A percentile compares a stretch with the other conserved stretches of the same genome.
These are phyloP conservation scores for sorghum (Sorghum bicolor) DNA, from an alignment of 176 grass and related monocot genomes.

Conservation along the genomic window DNA sequence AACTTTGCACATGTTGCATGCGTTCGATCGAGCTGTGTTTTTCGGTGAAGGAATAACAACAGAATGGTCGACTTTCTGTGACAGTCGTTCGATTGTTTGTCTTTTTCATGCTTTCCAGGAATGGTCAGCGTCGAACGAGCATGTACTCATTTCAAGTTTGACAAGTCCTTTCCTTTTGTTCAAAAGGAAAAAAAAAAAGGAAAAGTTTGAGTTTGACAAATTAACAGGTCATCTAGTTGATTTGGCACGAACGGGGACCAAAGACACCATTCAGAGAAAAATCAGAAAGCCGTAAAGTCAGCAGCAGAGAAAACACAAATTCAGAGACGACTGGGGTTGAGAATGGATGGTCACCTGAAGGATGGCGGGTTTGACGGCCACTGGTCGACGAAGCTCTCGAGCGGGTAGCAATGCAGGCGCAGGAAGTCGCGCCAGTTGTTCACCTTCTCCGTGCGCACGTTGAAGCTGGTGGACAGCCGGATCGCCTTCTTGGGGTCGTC, in stretches of 20 bases:
- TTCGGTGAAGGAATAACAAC: not conserved
- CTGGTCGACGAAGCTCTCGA: constrained; percentile 70
- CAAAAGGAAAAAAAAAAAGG: not conserved
- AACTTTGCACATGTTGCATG: not conserved
- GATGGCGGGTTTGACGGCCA: constrained; percentile 70
- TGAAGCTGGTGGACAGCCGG: constrained; percentile 91
- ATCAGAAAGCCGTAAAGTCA: not conserved
- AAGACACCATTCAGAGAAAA: not conserved
- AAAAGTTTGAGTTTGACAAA: not conserved
- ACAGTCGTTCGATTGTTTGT: not conserved
- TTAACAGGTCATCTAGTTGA: not conserved
- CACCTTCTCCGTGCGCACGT: constrained; percentile 80
- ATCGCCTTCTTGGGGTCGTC: constrained; percentile 79
- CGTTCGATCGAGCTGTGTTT: not conserved
- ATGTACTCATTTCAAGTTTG: not conserved
- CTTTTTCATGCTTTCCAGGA: not conserved
- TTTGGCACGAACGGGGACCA: not conserved
- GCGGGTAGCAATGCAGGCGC: constrained; percentile 78
- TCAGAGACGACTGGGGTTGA: not conserved
- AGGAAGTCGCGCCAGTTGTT: constrained; percentile 92
- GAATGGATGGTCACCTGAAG: constrained; percentile 51
- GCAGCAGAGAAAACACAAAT: not conserved
- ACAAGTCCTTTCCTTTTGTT: not conserved
- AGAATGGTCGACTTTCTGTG: not conserved
- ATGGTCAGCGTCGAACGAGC: not conserved